Percentiles rank a stretch among this genome's conserved stretches.
Conservation (phyloP, 2,329 filamentous ascomycete species). For the Fusarium tanahbumbuense region DNA sequence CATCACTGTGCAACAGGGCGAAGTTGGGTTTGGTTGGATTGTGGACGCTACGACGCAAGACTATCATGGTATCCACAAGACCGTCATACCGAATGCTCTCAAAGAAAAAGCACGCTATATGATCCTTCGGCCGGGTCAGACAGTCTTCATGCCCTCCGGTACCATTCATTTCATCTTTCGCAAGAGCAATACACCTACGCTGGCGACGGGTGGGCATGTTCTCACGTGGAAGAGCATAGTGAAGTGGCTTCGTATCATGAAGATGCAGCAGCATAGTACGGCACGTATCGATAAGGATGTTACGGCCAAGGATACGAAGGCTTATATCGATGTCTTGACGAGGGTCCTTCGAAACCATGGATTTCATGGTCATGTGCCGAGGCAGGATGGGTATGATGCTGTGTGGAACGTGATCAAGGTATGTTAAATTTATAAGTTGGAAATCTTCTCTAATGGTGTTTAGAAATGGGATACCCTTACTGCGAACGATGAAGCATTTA, state of each 20-base stretch:
- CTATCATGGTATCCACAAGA: not conserved
- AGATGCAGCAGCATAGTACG: not conserved
- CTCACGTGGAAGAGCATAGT: not conserved
- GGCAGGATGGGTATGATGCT: not conserved
- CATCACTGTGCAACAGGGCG: not conserved
- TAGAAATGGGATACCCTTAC: not conserved
- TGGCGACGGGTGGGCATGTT: not conserved
- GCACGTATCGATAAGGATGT: not conserved
- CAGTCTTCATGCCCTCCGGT: not conserved
- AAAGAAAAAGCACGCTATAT: not conserved
- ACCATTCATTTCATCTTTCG: not conserved
- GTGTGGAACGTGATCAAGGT: not conserved
- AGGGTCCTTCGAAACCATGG: not conserved
- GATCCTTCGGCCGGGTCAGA: not conserved
- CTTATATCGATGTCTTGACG: not conserved
- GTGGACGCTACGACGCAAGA: not conserved
- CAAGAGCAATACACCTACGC: not conserved
- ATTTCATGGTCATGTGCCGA: accelerated
- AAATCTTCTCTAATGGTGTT: not conserved
- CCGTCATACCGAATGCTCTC: accelerated
- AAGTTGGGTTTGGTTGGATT: not conserved
- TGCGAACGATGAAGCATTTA: not conserved
- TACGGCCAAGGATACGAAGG: not conserved
- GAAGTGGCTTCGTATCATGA: not conserved
- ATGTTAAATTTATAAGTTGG: accelerated